Evolutionary conservation across 2,329 filamentous ascomycete genomes (phyloP), one percentile per base, ranked within the genome.

Genomic region (Pleochaeta shiraiana): DNA sequence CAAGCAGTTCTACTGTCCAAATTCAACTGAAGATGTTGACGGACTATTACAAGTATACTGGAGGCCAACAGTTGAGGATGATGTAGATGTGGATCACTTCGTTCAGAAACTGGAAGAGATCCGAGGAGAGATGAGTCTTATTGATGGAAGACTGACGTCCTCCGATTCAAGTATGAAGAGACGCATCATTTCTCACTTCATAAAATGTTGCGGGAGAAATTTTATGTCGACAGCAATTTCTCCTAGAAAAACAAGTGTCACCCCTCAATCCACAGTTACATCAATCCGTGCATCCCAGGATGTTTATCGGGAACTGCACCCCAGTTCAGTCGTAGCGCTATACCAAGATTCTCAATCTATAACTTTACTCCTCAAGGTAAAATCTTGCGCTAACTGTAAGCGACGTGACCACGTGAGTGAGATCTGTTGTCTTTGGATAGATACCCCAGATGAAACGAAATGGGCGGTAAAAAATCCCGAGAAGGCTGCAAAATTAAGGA

Each of bases 131-230:
- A 55, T 55, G 14, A 55, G 12, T 30, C 24, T 55, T 9, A 11
- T 55, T 19, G 5, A 24, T 24, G 47, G 14, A 16, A 55, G 26
- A 12, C 26, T 14, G 14, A 16, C 31, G n/a, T 33, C 59, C 9
- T 9, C 33, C 11, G 59, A 61, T 9, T 43, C 33, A 6, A 61
- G 59, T 43, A 61, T 61, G 31, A 61, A 61, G 59, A 61, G 39
- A 19, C 31, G 59, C n/a, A 12, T 39, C 9, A 11, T 39, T 26
- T 6, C 6, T 1, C 59, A 61, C 26, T 61, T 61, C 31, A 4
- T 43, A 21, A 61, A 28, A 39, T 61, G 31, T 26, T 61, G 59
- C 28, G 31, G 59, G 6, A 33, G 31, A 43, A 39, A 39, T 61
- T 61, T 39, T 61, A 61, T 61, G 59, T 61, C 59, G n/a, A 39